Conservation (phyloP, 139 green algal species). For the Edaphochlamys debaryana region DNA sequence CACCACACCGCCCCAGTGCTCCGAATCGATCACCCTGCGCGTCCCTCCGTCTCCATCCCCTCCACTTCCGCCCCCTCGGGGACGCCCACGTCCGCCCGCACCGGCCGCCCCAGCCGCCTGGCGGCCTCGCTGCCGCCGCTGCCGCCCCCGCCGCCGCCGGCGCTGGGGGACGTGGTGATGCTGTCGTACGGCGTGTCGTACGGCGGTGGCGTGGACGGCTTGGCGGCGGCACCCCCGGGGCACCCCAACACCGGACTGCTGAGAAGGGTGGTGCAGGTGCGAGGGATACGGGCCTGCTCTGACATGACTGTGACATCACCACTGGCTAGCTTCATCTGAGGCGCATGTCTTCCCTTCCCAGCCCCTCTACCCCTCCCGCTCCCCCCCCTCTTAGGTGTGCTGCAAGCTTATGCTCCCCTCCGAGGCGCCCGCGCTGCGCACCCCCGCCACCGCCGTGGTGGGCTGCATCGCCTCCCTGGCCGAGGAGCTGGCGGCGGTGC, state of each 20-base stretch:
- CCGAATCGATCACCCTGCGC: background rate
- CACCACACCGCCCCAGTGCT: no score
- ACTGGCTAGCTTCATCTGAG: no score
- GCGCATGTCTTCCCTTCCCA: no score
- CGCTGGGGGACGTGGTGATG: constrained; percentile 37
- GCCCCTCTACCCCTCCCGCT: background rate
- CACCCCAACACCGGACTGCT: constrained; percentile 1
- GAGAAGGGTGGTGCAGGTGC: constrained; percentile 19
- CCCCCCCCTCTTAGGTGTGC: constrained; percentile 12
- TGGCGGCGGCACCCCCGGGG: background rate
- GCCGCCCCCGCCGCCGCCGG: constrained; percentile 18
- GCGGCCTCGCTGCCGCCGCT: constrained; percentile 8
- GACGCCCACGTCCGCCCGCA: background rate
- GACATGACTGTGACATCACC: no score
- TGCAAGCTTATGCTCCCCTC: constrained; percentile 24
- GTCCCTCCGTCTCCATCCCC: background rate
- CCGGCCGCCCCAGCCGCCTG: background rate
- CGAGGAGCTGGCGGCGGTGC: constrained; percentile 8
- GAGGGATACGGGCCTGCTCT: no score
- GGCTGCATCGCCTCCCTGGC: background rate
- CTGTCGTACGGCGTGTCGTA: constrained; percentile 7
- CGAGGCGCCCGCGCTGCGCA: constrained; percentile 11
- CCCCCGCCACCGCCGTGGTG: constrained; percentile 16
- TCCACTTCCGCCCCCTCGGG: background rate
- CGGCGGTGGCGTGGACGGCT: background rate